These are phyloP conservation scores for Mallotus nudiflorus DNA, from an alignment of 345 rosid genomes.

Conservation along the genomic window DNA sequence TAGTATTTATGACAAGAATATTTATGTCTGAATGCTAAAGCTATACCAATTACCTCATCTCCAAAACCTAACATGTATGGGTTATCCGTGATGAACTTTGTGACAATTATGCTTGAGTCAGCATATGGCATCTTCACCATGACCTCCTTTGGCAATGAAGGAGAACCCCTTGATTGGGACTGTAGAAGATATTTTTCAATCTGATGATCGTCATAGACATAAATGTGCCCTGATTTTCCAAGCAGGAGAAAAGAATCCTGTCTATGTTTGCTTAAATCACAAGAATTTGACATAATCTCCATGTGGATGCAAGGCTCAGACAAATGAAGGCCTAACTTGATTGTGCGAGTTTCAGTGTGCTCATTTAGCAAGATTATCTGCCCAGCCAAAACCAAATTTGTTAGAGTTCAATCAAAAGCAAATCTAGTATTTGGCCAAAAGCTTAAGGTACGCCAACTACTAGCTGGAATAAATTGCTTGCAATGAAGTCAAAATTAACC, in stretches of 20 bases:
- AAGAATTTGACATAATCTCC: constrained; percentile 58
- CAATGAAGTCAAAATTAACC: constrained; percentile 1
- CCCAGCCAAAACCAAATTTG: constrained; percentile 9
- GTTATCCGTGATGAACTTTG: constrained; percentile 55
- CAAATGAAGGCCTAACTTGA: constrained; percentile 69
- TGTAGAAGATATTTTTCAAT: constrained; percentile 86
- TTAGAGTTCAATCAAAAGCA: background rate
- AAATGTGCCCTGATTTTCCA: constrained; percentile 79
- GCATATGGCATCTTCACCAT: constrained; percentile 59
- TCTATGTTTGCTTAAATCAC: constrained; percentile 62
- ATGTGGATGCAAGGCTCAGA: constrained; percentile 77
- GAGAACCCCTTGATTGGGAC: constrained; percentile 68
- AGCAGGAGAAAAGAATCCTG: constrained; percentile 56
- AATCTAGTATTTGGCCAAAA: constrained; percentile 11
- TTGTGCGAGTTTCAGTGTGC: constrained; percentile 67
- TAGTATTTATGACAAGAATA: background rate
- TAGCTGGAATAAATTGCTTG: background rate
- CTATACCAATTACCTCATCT: constrained; percentile 55
- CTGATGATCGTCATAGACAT: constrained; percentile 67
- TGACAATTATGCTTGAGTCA: constrained; percentile 62
- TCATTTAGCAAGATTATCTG: constrained; percentile 79
- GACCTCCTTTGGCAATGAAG: constrained; percentile 75
- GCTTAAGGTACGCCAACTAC: background rate
- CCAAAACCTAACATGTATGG: constrained; percentile 39
- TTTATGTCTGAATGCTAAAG: background rate